Evolutionary conservation across 345 rosid genomes (phyloP).

Genomic region (Capsella bursapastoris): DNA sequence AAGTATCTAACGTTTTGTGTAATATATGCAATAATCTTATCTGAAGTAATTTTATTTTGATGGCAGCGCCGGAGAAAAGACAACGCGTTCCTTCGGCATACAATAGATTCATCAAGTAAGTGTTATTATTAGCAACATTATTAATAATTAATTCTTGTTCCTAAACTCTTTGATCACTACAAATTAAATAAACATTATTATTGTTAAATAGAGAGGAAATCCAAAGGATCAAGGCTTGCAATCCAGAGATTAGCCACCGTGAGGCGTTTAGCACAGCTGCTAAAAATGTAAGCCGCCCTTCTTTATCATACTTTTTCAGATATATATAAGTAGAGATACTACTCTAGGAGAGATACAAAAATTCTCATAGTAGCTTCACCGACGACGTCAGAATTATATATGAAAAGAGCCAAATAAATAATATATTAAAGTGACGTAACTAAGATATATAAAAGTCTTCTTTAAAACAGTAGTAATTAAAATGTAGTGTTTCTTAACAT

Average conservation of each 20-base stretch:
- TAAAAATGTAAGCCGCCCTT: conserved; percentile 70
- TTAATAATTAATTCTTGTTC: neutral
- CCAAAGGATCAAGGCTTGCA: conserved; percentile 92
- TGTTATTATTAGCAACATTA: conserved; percentile 2
- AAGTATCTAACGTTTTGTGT: neutral
- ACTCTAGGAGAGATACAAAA: neutral
- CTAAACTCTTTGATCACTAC: neutral
- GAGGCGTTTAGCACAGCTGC: conserved; percentile 99
- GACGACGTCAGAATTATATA: conserved; percentile 22
- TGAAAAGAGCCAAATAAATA: neutral
- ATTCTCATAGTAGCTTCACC: neutral
- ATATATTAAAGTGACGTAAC: neutral
- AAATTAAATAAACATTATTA: neutral
- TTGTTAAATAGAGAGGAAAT: conserved; percentile 78
- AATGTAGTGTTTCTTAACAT: too few relatives aligned
- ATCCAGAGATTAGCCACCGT: conserved; percentile 95
- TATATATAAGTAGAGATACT: neutral
- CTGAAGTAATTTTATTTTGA: neutral
- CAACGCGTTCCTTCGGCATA: conserved; percentile 99
- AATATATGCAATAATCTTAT: neutral
- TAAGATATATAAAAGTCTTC: neutral
- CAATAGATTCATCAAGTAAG: conserved; percentile 96
- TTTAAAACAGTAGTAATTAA: neutral
- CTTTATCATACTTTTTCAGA: conserved; percentile 5
- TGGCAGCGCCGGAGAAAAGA: conserved; percentile 94